Conservation (phyloP, 116 monocot genomes). For the Iris pallida region DNA sequence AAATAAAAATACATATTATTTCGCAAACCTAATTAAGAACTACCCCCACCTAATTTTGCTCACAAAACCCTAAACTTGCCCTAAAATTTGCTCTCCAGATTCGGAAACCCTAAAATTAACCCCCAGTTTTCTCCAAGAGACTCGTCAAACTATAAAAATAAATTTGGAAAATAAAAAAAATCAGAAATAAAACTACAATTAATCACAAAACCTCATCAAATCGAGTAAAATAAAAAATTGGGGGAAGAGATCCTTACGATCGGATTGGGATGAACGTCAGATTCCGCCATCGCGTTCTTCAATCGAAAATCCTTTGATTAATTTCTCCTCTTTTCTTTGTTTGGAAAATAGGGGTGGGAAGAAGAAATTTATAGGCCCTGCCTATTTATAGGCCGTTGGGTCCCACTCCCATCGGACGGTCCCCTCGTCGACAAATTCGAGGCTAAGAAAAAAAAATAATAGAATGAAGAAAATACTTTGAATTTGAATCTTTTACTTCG, state of each 20-base stretch:
- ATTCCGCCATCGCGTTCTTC: slow-evolving; percentile 23
- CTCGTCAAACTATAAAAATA: too few species aligned
- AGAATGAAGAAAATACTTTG: neutral
- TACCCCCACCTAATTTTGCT: too few species aligned
- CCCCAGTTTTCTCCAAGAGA: too few species aligned
- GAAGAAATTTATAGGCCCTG: neutral
- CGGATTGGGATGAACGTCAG: slow-evolving; percentile 7
- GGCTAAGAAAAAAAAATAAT: neutral
- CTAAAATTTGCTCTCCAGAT: too few species aligned
- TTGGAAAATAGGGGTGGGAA: neutral
- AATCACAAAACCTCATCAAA: too few species aligned
- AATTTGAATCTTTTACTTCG: neutral
- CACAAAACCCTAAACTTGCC: too few species aligned
- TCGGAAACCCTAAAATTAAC: too few species aligned
- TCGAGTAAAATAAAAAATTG: neutral
- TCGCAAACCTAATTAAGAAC: too few species aligned
- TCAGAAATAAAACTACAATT: neutral
- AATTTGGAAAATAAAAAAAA: neutral
- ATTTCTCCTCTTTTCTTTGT: too few species aligned
- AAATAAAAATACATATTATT: too few species aligned
- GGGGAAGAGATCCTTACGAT: slow-evolving; percentile 13
- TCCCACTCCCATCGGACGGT: slow-evolving; percentile 1
- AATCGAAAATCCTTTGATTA: too few species aligned
- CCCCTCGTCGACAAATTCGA: neutral
- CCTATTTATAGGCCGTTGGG: slow-evolving; percentile 11